Conservation (phyloP, 2,329 filamentous ascomycete species). For the Curvularia spicifera region DNA sequence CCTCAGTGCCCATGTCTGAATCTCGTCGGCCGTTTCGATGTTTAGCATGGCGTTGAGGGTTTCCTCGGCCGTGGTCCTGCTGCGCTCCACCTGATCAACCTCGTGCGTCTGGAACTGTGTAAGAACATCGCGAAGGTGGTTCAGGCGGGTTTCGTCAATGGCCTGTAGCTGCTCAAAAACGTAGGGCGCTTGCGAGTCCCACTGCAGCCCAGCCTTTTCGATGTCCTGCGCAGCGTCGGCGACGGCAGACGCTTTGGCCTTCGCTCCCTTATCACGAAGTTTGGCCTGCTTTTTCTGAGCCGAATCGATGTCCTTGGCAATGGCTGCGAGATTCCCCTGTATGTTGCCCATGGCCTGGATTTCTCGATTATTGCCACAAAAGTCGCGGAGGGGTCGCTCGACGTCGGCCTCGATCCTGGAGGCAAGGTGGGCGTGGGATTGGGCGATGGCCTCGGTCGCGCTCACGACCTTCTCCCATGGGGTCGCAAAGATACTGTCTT, state of each 20-base stretch:
- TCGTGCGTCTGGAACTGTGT: constrained; percentile 95
- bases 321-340: constrained; percentile 75
- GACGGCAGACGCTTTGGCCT: constrained; percentile 77
- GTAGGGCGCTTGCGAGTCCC: constrained; percentile 93
- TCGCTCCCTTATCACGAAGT: constrained; percentile 77
- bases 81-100: constrained; percentile 81
- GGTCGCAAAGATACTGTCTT: constrained; percentile 78
- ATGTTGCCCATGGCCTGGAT: constrained; percentile 82
- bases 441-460: constrained; percentile 79
- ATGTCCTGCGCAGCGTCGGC: constrained; percentile 75
- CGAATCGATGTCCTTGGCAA: constrained; percentile 85
- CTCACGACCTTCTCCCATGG: constrained; percentile 89
- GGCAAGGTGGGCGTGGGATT: constrained; percentile 81
- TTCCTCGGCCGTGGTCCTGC: constrained; percentile 74
- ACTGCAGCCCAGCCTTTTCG: constrained; percentile 80
- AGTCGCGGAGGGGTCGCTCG: constrained; percentile 80
- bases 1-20: constrained; percentile 70
- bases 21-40: constrained; percentile 84
- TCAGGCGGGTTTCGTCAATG: constrained; percentile 85
- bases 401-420: constrained; percentile 86
- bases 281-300: constrained; percentile 88
- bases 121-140: constrained; percentile 86
- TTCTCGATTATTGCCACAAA: constrained; percentile 72
- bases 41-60: constrained; percentile 84
- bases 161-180: constrained; percentile 93